Base-by-base conservation (phyloP, 306 rosid species). In the Vachellia collinsii region DNA sequence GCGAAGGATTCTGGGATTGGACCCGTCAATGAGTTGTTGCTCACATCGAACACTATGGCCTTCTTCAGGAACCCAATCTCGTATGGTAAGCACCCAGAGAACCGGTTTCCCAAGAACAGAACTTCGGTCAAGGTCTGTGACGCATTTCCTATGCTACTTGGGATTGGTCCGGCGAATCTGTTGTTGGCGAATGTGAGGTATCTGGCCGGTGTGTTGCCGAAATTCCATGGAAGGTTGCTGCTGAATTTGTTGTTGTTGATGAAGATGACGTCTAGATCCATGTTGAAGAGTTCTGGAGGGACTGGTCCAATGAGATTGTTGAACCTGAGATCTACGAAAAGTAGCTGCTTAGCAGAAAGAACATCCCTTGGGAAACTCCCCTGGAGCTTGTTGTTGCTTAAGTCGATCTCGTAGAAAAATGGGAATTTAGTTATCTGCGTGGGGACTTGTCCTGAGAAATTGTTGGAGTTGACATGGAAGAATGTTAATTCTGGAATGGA, bases 401-500 rank as follows among this genome's bases (percentile, higher is more conserved):
- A 81, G 42, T 92, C 97, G 2, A 90, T 75, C 88, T 92, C 95
- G 79, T 25, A 92, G 41, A 92, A 87, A 83, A 0, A 92, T 0
- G 8, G 2, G n/a, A 71, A 69, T 2, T 67, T 42, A 25, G 3
- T 7, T 56, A 63, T 78, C 0, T 0, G 11, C 2, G 9, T 0
- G 4, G 96, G 97, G 58, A 89, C 8, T 0, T 0, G 0, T 3
- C 82, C 83, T 1, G 85, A 44, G 88, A 89, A 92, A 43, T 80
- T 78, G 86, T 94, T 94, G 80, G 97, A 91, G 80, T 94, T 94
- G 0, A 89, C 90, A 41, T 94, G 98, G 87, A 84, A 92, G 75
- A 89, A 86, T 22, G 87, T 75, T 9, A 90, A 8, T 13, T 94
- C 97, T 0, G 12, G 39, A 20, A 94, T 11, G 0, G 73, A 51